Percentiles rank a stretch among this genome's conserved stretches.
Evolutionary conservation across 73 alveolate species (phyloP).

Genomic region (Paramecium sonneborni): DNA sequence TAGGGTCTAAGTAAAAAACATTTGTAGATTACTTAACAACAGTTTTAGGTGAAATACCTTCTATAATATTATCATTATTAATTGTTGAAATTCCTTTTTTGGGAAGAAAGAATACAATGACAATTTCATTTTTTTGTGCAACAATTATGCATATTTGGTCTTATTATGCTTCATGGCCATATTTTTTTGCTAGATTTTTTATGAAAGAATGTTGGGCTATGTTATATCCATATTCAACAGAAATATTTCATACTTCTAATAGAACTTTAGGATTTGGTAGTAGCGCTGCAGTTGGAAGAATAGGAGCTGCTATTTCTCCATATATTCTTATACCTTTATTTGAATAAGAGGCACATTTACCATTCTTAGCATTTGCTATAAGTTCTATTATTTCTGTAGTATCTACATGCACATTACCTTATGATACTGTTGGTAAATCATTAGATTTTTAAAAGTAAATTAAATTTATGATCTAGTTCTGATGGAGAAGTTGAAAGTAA

Average conservation of each 20-base stretch:
- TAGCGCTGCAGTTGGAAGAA: conserved; percentile 62
- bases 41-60: conserved; percentile 62
- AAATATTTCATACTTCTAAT: conserved; percentile 46
- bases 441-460: not conserved
- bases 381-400: not conserved
- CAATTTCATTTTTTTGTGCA: conserved; percentile 50
- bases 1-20: conserved; percentile 56
- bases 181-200: conserved; percentile 60
- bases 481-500: conserved; percentile 27
- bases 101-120: conserved; percentile 62
- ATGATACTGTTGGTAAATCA: conserved; percentile 30
- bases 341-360: conserved; percentile 18
- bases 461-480: not conserved
- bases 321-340: conserved; percentile 51
- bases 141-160: conserved; percentile 53
- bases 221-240: conserved; percentile 65
- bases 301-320: conserved; percentile 63
- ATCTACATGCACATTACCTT: not conserved
- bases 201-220: conserved; percentile 69
- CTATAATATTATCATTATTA: conserved; percentile 42
- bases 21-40: conserved; percentile 53
- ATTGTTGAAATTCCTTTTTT: conserved; percentile 55
- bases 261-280: conserved; percentile 68
- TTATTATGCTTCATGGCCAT: conserved; percentile 51
- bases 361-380: conserved; percentile 57